phyloP scores from a whole-genome alignment of 129 eudicot species.

The Helianthus tuberosus region DNA sequence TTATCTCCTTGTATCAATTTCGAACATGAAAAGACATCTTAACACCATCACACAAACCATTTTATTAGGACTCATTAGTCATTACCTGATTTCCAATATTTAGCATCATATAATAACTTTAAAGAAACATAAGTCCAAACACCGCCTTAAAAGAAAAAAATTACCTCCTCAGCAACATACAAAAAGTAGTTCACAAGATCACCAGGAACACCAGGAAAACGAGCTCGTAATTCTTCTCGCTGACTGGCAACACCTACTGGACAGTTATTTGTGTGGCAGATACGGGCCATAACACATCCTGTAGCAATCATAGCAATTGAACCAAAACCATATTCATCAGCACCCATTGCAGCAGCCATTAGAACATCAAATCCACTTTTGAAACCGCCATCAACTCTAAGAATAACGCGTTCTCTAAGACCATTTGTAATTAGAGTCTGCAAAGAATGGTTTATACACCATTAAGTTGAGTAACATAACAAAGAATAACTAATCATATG shows the following conservation, averaged over 20 bases:
- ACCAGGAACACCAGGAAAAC: slow-evolving; percentile 99
- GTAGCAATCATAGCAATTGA: slow-evolving; percentile 99
- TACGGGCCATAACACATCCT: slow-evolving; percentile 99
- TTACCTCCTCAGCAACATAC: slow-evolving; percentile 99
- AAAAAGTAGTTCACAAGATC: slow-evolving; percentile 98
- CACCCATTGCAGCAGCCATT: slow-evolving; percentile 99
- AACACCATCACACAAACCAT: background rate
- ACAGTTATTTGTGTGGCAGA: slow-evolving; percentile 98
- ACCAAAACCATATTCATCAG: slow-evolving; percentile 99
- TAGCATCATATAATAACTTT: background rate
- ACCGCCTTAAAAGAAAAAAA: background rate
- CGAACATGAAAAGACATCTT: background rate
- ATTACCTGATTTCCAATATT: background rate
- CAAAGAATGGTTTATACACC: background rate
- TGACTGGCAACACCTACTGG: slow-evolving; percentile 99
- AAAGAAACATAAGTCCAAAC: background rate
- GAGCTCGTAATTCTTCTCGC: slow-evolving; percentile 99
- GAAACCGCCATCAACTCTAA: slow-evolving; percentile 98
- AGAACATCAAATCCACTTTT: slow-evolving; percentile 98
- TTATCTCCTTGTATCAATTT: background rate
- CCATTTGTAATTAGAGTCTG: slow-evolving; percentile 93
- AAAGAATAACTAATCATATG: slow-evolving; percentile 1
- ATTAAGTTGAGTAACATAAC: background rate
- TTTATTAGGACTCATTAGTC: background rate
- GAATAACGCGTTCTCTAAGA: slow-evolving; percentile 95